phyloP scores from a whole-genome alignment of 2,329 filamentous ascomycete species.

The Claviceps pusilla region DNA sequence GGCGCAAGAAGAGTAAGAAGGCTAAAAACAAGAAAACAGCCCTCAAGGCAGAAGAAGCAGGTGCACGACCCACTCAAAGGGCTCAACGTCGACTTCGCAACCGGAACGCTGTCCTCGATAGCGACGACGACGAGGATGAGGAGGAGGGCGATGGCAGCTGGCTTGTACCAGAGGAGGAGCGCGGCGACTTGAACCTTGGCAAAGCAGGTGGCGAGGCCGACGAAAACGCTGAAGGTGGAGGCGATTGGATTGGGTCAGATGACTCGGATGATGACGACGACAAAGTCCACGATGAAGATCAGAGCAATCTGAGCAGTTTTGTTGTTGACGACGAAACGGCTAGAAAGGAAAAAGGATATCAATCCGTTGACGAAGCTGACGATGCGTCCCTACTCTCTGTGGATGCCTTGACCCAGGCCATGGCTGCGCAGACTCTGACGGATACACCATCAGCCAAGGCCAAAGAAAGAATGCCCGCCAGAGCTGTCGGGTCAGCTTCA shows the following conservation, averaged over 20 bases:
- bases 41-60: slow-evolving; percentile 9
- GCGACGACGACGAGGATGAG: slow-evolving; percentile 55
- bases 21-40: slow-evolving; percentile 20
- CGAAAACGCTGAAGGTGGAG: slow-evolving; percentile 75
- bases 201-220: slow-evolving; percentile 75
- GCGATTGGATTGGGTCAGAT: slow-evolving; percentile 59
- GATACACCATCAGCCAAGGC: slow-evolving; percentile 9
- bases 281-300: slow-evolving; percentile 25
- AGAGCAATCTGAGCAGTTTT: slow-evolving; percentile 40
- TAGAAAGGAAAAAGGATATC: slow-evolving; percentile 18
- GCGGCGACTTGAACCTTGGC: slow-evolving; percentile 45
- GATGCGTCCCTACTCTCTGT: slow-evolving; percentile 22
- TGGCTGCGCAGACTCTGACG: slow-evolving; percentile 22
- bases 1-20: slow-evolving; percentile 9
- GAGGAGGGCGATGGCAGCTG: slow-evolving; percentile 62
- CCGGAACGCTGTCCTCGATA: slow-evolving; percentile 46
- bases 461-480: slow-evolving; percentile 2
- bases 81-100: slow-evolving; percentile 26
- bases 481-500: slow-evolving; percentile 16
- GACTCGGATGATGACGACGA: slow-evolving; percentile 48
- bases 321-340: slow-evolving; percentile 35
- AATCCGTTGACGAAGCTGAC: slow-evolving; percentile 11
- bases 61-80: slow-evolving; percentile 8
- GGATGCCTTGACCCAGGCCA: slow-evolving; percentile 21
- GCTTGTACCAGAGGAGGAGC: slow-evolving; percentile 59